phyloP scores from a whole-genome alignment of 306 rosid genomes.

The Echinosophora koreensis region DNA sequence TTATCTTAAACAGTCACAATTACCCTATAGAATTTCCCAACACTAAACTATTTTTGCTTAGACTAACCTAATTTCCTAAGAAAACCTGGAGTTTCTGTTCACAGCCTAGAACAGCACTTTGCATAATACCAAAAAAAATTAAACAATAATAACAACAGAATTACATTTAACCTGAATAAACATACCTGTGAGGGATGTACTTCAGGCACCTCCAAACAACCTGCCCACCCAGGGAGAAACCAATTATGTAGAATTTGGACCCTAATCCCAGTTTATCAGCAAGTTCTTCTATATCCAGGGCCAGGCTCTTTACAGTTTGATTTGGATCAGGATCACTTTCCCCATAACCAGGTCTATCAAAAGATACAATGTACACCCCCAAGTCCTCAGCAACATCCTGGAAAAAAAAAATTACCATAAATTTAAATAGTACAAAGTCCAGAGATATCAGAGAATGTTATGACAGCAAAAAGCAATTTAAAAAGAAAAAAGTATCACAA shows the following conservation, averaged over 20 bases:
- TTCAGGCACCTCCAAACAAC: conserved; percentile 72
- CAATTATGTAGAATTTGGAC: conserved; percentile 70
- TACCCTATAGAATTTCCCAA: background rate
- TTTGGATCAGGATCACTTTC: conserved; percentile 89
- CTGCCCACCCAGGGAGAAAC: conserved; percentile 77
- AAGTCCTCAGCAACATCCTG: conserved; percentile 65
- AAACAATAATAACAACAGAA: too few species aligned
- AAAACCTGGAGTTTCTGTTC: background rate
- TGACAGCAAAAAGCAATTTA: background rate
- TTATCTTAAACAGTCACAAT: background rate
- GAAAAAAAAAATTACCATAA: background rate
- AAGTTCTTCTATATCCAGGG: conserved; percentile 79
- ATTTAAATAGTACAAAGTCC: conserved; percentile 26
- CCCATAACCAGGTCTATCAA: conserved; percentile 89
- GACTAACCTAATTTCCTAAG: background rate
- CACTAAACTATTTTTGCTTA: background rate
- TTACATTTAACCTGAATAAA: conserved; percentile 6
- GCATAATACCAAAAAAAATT: background rate
- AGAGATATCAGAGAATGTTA: background rate
- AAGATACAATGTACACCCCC: conserved; percentile 68
- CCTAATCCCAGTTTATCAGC: conserved; percentile 78
- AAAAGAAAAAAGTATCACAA: background rate
- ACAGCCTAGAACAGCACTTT: background rate
- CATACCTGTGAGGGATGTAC: conserved; percentile 75
- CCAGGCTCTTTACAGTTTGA: conserved; percentile 66